Evolutionary conservation across 192 early-diverging fungal genomes (phyloP), one percentile per base, ranked within the genome.

Genomic region (Coemansia sp.): DNA sequence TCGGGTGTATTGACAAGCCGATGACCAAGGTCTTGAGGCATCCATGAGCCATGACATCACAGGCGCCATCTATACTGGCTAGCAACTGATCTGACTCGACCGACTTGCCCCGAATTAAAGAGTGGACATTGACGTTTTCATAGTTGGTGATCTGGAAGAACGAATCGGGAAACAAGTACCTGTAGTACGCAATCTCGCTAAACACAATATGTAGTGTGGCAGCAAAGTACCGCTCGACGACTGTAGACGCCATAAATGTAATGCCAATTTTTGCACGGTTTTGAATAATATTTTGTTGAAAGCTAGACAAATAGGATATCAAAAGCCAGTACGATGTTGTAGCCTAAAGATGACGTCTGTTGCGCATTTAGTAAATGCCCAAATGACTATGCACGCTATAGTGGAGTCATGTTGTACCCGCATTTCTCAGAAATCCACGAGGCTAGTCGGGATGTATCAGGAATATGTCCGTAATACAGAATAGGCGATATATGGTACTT

Each of bases 381-480:
- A 21, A 67, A 63, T 67, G 6, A 54, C 6, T 63, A 34, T 53
- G 64, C 37, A 70, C 72, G 21, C 27, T 63, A 67, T 4, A 72
- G 66, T 1, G 75, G 75, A 2, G 67, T 40, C 50, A 83, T 71
- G 2, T 60, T 44, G 53, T 83, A 83, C 27, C 69, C 69, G 33
- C 80, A 83, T 51, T 77, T 68, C 29, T 83, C 80, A 1, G 75
- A 77, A 19, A 83, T 74, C 80, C 80, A 83, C 4, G 75, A 62
- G 6, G 80, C 80, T 24, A 83, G 80, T 1, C 69, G 68, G 0
- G 42, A 46, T 5, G 80, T 59, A 66, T 83, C 76, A 1, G 80
- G 72, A 40, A 83, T 77, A 50, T 83, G 80, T 1, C 80, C 80
- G 60, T 83, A 83, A 59, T 83, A 83, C 9, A 83, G 64, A 31